Percentiles rank a stretch among this genome's conserved stretches.
phyloP scores from a whole-genome alignment of 768 basidiomycete species.

The Neoboletus brunneissimus region DNA sequence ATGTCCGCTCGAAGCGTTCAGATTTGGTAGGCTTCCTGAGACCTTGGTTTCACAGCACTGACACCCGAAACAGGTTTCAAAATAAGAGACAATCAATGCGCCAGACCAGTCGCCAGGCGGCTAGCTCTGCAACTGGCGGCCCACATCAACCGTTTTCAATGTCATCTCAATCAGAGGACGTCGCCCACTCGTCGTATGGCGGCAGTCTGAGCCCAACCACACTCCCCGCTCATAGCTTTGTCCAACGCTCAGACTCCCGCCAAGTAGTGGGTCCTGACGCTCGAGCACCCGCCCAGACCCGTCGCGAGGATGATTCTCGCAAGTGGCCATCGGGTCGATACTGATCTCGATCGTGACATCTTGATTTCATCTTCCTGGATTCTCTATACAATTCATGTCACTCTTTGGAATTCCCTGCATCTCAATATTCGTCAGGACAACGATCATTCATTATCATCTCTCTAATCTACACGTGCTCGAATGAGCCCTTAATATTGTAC shows the following conservation, averaged over 20 bases:
- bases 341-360: slow-evolving; percentile 39
- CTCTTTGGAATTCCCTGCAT: slow-evolving; percentile 32
- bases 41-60: slow-evolving; percentile 17
- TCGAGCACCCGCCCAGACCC: slow-evolving; percentile 33
- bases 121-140: slow-evolving; percentile 42
- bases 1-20: slow-evolving; percentile 86
- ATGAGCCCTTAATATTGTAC: slow-evolving; percentile 36
- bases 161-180: slow-evolving; percentile 34
- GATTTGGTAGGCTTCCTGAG: slow-evolving; percentile 59
- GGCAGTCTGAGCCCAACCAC: slow-evolving; percentile 32
- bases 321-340: slow-evolving; percentile 48
- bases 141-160: slow-evolving; percentile 52
- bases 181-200: slow-evolving; percentile 35
- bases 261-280: slow-evolving; percentile 31
- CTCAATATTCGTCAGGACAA: slow-evolving; percentile 34
- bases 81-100: slow-evolving; percentile 84
- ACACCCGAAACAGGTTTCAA: slow-evolving; percentile 63
- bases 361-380: slow-evolving; percentile 37
- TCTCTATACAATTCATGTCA: slow-evolving; percentile 35
- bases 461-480: slow-evolving; percentile 34
- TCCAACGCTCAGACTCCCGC: slow-evolving; percentile 42
- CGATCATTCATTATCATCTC: slow-evolving; percentile 36
- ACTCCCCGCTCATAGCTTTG: slow-evolving; percentile 35
- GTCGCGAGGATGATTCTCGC: slow-evolving; percentile 47
- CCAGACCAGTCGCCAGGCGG: slow-evolving; percentile 66